Conservation (phyloP, 2,329 filamentous ascomycete species). For the Dactylellina drechsleri region DNA sequence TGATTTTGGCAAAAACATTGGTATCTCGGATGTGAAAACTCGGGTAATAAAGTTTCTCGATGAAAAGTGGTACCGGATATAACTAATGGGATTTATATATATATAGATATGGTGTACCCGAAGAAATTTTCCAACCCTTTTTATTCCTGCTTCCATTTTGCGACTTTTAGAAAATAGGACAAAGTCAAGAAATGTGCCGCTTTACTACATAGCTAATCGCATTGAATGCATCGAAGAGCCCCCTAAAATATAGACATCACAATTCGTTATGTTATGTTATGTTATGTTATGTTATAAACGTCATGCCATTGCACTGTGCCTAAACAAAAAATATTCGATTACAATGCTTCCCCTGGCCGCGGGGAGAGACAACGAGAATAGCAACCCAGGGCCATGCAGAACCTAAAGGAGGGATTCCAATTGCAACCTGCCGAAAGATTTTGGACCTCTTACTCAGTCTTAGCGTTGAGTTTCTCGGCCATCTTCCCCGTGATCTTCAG, state of each 20-base stretch:
- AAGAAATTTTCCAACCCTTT: background rate
- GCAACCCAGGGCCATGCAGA: background rate
- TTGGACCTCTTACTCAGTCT: conserved; percentile 41
- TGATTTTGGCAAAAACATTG: conserved; percentile 1
- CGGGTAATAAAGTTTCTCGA: background rate
- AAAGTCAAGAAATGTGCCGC: background rate
- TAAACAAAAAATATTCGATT: too few relatives aligned
- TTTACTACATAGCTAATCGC: background rate
- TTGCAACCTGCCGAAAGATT: background rate
- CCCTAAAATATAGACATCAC: too few relatives aligned
- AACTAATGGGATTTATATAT: background rate
- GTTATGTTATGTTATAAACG: too few relatives aligned
- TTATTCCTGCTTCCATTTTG: background rate
- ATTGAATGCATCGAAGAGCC: background rate
- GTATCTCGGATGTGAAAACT: conserved; percentile 28
- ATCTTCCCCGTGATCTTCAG: conserved; percentile 77
- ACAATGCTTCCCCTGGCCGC: too few relatives aligned
- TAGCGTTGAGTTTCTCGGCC: conserved; percentile 74
- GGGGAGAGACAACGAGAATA: too few relatives aligned
- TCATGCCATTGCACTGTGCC: too few relatives aligned
- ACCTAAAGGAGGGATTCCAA: background rate
- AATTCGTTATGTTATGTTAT: too few relatives aligned
- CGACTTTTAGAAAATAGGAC: background rate
- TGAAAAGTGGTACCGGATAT: conserved; percentile 35
- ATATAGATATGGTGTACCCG: conserved; percentile 20